Evolutionary conservation across 2,329 filamentous ascomycete genomes (phyloP), one percentile per base, ranked within the genome.

Genomic region (Neurospora sp.): DNA sequence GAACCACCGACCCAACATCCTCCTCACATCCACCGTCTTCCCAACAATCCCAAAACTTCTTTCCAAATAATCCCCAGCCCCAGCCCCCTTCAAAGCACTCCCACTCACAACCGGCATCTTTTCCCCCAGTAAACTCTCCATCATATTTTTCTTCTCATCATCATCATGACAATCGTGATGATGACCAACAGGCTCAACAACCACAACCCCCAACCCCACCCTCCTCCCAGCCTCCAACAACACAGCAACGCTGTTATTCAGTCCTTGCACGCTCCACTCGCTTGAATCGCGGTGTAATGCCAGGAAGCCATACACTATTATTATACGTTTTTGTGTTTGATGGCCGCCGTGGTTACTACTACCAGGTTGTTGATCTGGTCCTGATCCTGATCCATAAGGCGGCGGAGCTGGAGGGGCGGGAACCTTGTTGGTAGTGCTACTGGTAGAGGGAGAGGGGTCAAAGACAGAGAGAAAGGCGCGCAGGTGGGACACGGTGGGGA

Each of bases 201-300:
- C 70, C 2, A 84, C 78, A 4, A 85, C 80, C 23, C 75, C 78
- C 72, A 86, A 83, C 0, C 77, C 78, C 6, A 79, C 77, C 19
- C 83, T 81, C 41, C 76, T 75, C 0, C 88, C 89, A 2, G 86
- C 83, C 70, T 92, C 90, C 8, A 92, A 84, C 1, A 91, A 79
- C 0, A 82, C 80, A 1, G 91, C 84, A n/a, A 88, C 82, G 1
- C 88, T 89, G 70, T 84, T 84, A 23, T 86, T 84, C 12, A 94
- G 78, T 0, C 91, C 92, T 78, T 93, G 91, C 0, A 89, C 90
- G 67, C 90, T 93, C 86, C 91, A 93, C 71, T 92, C 89, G 72
- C 88, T 88, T 0, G 89, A 91, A 69, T 87, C 84, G 33, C 86
- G 84, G 77, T 94, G 92, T 57, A 91, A 78, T 23, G 84, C 81